A percentile compares a stretch with the other conserved stretches of the same genome.
These are phyloP conservation scores for Colletotrichum tamarilloi DNA, from an alignment of 2,329 filamentous ascomycete species.

Conservation along the genomic window DNA sequence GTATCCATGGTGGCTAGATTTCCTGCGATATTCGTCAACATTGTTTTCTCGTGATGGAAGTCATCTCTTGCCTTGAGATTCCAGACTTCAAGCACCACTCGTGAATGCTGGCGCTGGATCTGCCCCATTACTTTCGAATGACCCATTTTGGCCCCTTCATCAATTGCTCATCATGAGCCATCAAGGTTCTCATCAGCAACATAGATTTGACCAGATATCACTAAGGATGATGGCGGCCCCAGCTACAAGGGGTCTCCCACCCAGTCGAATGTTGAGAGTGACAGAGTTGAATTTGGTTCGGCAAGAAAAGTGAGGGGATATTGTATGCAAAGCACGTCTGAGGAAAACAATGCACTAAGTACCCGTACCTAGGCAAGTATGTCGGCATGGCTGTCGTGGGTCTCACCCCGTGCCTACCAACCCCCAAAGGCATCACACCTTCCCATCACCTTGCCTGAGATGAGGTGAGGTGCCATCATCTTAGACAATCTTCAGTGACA, in stretches of 20 bases:
- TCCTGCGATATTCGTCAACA: background rate
- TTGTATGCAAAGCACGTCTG: background rate
- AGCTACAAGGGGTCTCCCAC: background rate
- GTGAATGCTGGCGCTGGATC: background rate
- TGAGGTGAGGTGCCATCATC: background rate
- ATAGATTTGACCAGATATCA: background rate
- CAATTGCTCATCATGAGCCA: background rate
- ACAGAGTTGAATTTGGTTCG: background rate
- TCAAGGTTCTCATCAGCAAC: background rate
- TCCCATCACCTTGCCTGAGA: background rate
- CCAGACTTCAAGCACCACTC: background rate
- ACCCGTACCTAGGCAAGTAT: background rate
- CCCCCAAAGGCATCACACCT: background rate
- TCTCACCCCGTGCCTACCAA: background rate
- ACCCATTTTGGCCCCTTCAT: background rate
- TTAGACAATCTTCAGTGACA: background rate
- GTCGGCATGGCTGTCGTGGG: slow-evolving; percentile 23
- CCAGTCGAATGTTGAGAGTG: background rate
- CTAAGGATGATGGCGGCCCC: background rate
- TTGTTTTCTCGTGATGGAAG: background rate
- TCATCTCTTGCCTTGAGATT: background rate
- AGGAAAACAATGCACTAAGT: slow-evolving; percentile 5
- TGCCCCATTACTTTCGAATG: background rate
- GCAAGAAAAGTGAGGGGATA: slow-evolving; percentile 1
- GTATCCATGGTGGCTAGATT: background rate